Evolutionary conservation across 2,329 filamentous ascomycete species (phyloP).

Genomic region (Whalleya microplaca): DNA sequence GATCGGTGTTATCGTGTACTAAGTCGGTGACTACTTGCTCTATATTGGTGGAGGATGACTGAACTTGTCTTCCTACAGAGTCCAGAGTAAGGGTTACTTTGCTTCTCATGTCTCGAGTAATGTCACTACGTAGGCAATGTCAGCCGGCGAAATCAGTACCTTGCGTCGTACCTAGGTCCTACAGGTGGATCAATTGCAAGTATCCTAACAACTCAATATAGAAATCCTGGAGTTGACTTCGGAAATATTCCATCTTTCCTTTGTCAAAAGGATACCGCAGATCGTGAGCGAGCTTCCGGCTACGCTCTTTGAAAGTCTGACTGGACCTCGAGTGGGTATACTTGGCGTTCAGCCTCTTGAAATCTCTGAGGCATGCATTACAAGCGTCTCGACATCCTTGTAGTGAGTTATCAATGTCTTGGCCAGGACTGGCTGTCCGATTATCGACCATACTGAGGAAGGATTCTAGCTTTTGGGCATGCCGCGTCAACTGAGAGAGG

Average conservation of each 20-base stretch:
- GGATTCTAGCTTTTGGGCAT: conserved; percentile 10
- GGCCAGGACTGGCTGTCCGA: neutral
- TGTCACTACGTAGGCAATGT: conserved; percentile 3
- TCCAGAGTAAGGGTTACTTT: neutral
- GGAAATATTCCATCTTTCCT: conserved; percentile 4
- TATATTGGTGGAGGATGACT: conserved; percentile 4
- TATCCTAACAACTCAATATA: neutral
- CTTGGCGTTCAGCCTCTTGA: conserved; percentile 10
- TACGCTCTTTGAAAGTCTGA: neutral
- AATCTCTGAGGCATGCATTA: conserved; percentile 6
- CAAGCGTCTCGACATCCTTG: conserved; percentile 9
- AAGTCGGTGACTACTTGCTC: neutral
- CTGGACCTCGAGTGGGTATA: neutral
- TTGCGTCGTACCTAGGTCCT: neutral
- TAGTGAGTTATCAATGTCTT: neutral
- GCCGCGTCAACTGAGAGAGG: conserved; percentile 2
- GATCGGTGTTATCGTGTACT: neutral
- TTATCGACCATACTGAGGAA: neutral
- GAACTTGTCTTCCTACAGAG: neutral
- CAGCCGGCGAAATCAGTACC: neutral
- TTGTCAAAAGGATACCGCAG: conserved; percentile 15
- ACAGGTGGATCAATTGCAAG: conserved; percentile 12
- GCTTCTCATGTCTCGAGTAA: conserved; percentile 4
- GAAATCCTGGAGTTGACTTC: conserved; percentile 7
- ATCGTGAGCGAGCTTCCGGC: neutral